Percentiles rank a stretch among this genome's conserved stretches.
These are phyloP conservation scores for Salix viminalis DNA, from an alignment of 345 rosid species.

Conservation along the genomic window DNA sequence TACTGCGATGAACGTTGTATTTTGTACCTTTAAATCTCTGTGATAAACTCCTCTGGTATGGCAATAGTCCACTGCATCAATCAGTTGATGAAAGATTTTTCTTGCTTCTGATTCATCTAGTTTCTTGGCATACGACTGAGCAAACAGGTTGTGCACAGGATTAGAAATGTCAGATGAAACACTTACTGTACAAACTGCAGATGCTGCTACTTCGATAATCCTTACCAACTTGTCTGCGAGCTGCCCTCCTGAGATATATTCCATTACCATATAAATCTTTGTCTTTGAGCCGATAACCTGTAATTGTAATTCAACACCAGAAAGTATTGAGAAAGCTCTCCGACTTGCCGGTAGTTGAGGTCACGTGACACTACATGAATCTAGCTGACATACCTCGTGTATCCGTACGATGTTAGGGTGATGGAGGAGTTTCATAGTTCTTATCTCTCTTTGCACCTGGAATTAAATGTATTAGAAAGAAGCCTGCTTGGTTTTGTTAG, in stretches of 20 bases:
- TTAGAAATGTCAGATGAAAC: neutral
- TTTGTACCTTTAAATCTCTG: constrained; percentile 75
- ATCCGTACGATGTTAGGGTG: constrained; percentile 78
- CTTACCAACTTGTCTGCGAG: constrained; percentile 80
- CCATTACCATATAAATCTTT: constrained; percentile 85
- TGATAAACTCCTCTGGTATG: constrained; percentile 84
- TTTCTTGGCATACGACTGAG: constrained; percentile 49
- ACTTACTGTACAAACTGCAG: neutral
- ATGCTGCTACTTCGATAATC: constrained; percentile 1
- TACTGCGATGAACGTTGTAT: neutral
- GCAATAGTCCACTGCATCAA: constrained; percentile 81
- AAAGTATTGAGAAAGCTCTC: neutral
- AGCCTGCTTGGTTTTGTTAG: too few species aligned
- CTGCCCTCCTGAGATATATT: constrained; percentile 74
- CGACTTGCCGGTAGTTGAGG: neutral
- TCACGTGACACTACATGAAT: neutral
- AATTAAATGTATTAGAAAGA: constrained; percentile 16
- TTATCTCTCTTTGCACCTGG: constrained; percentile 76
- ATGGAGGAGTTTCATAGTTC: constrained; percentile 79
- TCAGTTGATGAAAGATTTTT: constrained; percentile 72
- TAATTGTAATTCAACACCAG: neutral
- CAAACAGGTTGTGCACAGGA: neutral
- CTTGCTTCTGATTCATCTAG: constrained; percentile 69
- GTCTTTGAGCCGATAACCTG: constrained; percentile 89
- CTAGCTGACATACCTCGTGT: constrained; percentile 55